A percentile compares a stretch with the other conserved stretches of the same genome.
These are phyloP conservation scores for Solanum bukasovii DNA, from an alignment of 257 asterid species.

Conservation along the genomic window DNA sequence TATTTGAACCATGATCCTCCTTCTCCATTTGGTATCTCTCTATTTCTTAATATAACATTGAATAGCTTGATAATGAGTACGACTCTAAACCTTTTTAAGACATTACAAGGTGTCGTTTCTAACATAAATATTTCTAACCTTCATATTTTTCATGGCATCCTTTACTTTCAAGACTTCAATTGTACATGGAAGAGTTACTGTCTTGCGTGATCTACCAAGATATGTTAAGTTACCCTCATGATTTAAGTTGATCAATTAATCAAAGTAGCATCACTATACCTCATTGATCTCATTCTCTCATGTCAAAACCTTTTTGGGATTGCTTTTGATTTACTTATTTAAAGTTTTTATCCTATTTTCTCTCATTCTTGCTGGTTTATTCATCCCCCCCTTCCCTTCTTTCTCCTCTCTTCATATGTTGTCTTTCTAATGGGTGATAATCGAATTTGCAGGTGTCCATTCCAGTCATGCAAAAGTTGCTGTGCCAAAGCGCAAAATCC, in stretches of 20 bases:
- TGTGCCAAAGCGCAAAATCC: constrained; percentile 97
- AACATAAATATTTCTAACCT: background rate
- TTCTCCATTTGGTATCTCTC: background rate
- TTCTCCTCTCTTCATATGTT: background rate
- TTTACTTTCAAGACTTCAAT: background rate
- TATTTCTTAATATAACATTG: background rate
- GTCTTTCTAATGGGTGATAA: constrained; percentile 4
- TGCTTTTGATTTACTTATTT: background rate
- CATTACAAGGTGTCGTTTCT: background rate
- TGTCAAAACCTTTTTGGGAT: background rate
- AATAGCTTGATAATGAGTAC: background rate
- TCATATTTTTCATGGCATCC: background rate
- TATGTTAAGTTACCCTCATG: background rate
- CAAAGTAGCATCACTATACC: background rate
- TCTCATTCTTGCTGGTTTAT: background rate
- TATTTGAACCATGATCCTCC: background rate
- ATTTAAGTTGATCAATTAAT: background rate
- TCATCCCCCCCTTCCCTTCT: background rate
- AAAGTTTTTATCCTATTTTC: background rate
- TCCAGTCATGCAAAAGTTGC: constrained; percentile 88
- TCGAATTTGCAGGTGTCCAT: constrained; percentile 72
- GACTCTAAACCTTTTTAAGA: background rate
- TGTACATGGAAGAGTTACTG: background rate
- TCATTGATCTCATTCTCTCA: background rate
- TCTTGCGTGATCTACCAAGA: background rate